A percentile compares a stretch with the other conserved stretches of the same genome.
phyloP scores from a whole-genome alignment of 2,329 filamentous ascomycete species.

The Incumbomyces delicatus region DNA sequence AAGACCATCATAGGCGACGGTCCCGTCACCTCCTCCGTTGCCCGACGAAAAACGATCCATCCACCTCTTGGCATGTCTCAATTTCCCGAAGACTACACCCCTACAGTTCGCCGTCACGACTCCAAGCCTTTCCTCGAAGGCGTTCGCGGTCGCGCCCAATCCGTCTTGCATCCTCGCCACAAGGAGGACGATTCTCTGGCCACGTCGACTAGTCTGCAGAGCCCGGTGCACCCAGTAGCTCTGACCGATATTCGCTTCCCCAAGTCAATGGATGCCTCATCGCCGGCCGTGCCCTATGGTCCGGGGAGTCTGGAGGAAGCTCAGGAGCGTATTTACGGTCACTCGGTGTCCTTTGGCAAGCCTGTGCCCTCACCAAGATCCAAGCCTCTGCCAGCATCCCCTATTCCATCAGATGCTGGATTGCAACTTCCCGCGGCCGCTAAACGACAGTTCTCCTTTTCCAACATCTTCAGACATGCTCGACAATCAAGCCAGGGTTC shows the following conservation, averaged over 20 bases:
- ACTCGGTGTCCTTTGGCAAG: conserved; percentile 32
- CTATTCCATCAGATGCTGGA: conserved; percentile 11
- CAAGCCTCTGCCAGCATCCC: conserved; percentile 17
- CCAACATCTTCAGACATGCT: conserved; percentile 62
- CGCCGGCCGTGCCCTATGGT: conserved; percentile 18
- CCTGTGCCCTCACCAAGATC: conserved; percentile 16
- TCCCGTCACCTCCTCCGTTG: conserved; percentile 33
- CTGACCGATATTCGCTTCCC: conserved; percentile 52
- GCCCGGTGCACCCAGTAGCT: conserved; percentile 52
- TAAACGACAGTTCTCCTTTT: conserved; percentile 81
- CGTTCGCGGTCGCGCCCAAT: conserved; percentile 30
- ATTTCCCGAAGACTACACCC: conserved; percentile 54
- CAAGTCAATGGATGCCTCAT: conserved; percentile 38
- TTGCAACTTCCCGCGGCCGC: conserved; percentile 29
- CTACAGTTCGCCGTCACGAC: conserved; percentile 25
- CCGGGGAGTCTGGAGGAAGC: conserved; percentile 23
- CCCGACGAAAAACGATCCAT: conserved; percentile 45
- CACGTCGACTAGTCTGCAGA: conserved; percentile 35
- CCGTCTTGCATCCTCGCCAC: conserved; percentile 28
- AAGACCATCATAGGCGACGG: conserved; percentile 46
- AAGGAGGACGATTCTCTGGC: conserved; percentile 26
- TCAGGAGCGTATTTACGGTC: conserved; percentile 41
- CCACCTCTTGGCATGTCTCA: conserved; percentile 81
- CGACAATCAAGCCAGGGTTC: conserved; percentile 19
- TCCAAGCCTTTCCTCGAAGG: conserved; percentile 28